Conservation (phyloP, 2,329 filamentous ascomycete genomes). For the Alternaria solani region DNA sequence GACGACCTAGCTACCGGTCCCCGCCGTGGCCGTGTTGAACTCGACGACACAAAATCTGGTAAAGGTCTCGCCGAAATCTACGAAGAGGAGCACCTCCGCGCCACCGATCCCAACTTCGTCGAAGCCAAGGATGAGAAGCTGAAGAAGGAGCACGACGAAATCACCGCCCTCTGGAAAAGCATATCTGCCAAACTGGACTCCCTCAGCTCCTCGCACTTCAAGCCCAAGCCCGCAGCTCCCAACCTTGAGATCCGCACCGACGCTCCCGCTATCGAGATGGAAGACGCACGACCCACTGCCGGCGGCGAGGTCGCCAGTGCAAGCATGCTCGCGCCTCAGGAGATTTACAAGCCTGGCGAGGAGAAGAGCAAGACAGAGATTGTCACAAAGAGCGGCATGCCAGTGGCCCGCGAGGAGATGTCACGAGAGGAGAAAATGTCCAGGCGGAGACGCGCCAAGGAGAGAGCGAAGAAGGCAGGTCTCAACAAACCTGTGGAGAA, state of each 20-base stretch:
- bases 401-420: slow-evolving; percentile 85
- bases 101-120: slow-evolving; percentile 79
- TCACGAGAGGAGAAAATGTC: slow-evolving; percentile 83
- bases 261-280: slow-evolving; percentile 90
- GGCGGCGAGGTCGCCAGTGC: slow-evolving; percentile 73
- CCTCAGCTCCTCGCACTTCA: slow-evolving; percentile 94
- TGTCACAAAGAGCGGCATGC: slow-evolving; percentile 77
- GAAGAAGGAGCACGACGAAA: slow-evolving; percentile 81
- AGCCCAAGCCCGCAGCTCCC: slow-evolving; percentile 83
- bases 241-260: slow-evolving; percentile 87
- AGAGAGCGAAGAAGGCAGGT: slow-evolving; percentile 77
- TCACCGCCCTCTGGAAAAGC: slow-evolving; percentile 82
- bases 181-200: slow-evolving; percentile 83
- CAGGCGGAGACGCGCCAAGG: slow-evolving; percentile 81
- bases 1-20: slow-evolving; percentile 71
- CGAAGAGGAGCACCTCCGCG: slow-evolving; percentile 87
- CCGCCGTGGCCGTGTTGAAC: slow-evolving; percentile 76
- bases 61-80: slow-evolving; percentile 92
- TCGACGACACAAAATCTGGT: slow-evolving; percentile 87
- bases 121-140: slow-evolving; percentile 84
- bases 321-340: slow-evolving; percentile 88
- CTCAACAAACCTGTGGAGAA: slow-evolving; percentile 54
- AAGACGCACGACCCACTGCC: slow-evolving; percentile 89
- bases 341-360: slow-evolving; percentile 85
- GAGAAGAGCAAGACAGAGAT: slow-evolving; percentile 74